These are phyloP conservation scores for Mycena floridula DNA, from an alignment of 768 basidiomycete species.

Conservation along the genomic window DNA sequence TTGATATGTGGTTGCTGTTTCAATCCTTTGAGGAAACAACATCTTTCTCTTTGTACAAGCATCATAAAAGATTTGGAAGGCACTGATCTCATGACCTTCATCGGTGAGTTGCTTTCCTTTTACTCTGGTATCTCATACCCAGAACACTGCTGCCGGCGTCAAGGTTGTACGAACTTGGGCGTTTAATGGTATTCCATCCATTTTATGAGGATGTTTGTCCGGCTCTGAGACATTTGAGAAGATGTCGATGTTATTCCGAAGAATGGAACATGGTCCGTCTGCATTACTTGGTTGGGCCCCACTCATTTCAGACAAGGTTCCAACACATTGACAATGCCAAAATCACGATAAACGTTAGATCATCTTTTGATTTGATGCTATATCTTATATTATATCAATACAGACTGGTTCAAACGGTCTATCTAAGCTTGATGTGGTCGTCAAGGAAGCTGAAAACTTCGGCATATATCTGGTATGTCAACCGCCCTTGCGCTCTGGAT, in stretches of 20 bases:
- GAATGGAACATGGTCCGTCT: slow-evolving; percentile 58
- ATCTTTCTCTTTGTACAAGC: too few species aligned
- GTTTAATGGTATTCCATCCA: slow-evolving; percentile 48
- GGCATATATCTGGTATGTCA: slow-evolving; percentile 47
- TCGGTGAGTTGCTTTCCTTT: too few species aligned
- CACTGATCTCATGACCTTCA: too few species aligned
- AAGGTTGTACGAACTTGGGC: slow-evolving; percentile 65
- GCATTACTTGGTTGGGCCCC: too few species aligned
- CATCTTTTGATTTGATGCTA: too few species aligned
- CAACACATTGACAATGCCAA: slow-evolving; percentile 53
- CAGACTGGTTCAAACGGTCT: slow-evolving; percentile 54
- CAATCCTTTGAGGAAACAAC: too few species aligned
- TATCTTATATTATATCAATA: too few species aligned
- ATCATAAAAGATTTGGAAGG: too few species aligned
- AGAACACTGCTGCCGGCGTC: slow-evolving; percentile 44
- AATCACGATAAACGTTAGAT: slow-evolving; percentile 49
- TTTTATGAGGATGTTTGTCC: slow-evolving; percentile 1
- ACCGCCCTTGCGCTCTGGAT: too few species aligned
- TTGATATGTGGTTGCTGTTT: too few species aligned
- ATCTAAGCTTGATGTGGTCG: slow-evolving; percentile 54
- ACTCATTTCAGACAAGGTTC: too few species aligned
- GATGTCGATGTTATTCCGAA: slow-evolving; percentile 47
- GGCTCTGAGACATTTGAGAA: slow-evolving; percentile 14
- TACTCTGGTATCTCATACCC: too few species aligned
- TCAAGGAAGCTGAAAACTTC: slow-evolving; percentile 47